Percentiles rank a stretch among this genome's conserved stretches.
These are phyloP conservation scores for Teratosphaeria nubilosa DNA, from an alignment of 2,329 filamentous ascomycete genomes.

Conservation along the genomic window DNA sequence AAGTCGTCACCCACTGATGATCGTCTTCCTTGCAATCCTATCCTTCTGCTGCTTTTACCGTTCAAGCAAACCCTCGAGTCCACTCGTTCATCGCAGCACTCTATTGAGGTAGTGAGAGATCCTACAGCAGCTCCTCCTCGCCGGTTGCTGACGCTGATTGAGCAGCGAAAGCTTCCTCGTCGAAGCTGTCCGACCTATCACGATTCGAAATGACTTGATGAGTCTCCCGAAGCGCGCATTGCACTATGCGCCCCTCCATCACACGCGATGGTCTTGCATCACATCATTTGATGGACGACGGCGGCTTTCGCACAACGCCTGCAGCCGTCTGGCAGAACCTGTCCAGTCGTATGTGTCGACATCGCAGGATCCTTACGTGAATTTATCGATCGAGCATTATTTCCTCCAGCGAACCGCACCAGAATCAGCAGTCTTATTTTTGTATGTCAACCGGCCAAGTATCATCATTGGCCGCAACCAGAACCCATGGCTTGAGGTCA, in stretches of 20 bases:
- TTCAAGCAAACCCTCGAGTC: background rate
- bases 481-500: slow-evolving; percentile 91
- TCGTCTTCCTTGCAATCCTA: background rate
- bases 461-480: slow-evolving; percentile 92
- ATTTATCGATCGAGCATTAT: slow-evolving; percentile 88
- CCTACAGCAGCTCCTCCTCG: background rate
- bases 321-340: slow-evolving; percentile 15
- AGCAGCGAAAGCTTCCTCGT: background rate
- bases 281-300: slow-evolving; percentile 9
- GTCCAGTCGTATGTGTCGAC: slow-evolving; percentile 39
- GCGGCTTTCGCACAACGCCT: slow-evolving; percentile 15
- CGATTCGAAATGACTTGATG: slow-evolving; percentile 16
- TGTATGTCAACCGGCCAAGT: slow-evolving; percentile 80
- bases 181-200: slow-evolving; percentile 4
- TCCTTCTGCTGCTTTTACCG: background rate
- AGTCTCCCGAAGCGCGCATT: slow-evolving; percentile 15
- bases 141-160: background rate
- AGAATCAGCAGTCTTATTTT: slow-evolving; percentile 67
- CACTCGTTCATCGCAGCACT: background rate
- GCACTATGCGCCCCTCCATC: slow-evolving; percentile 10
- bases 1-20: background rate
- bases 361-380: slow-evolving; percentile 68
- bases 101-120: background rate
- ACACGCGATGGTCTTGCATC: background rate
- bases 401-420: slow-evolving; percentile 65